Evolutionary conservation across 768 basidiomycete genomes (phyloP).

Genomic region (Hypholoma sublateritium): DNA sequence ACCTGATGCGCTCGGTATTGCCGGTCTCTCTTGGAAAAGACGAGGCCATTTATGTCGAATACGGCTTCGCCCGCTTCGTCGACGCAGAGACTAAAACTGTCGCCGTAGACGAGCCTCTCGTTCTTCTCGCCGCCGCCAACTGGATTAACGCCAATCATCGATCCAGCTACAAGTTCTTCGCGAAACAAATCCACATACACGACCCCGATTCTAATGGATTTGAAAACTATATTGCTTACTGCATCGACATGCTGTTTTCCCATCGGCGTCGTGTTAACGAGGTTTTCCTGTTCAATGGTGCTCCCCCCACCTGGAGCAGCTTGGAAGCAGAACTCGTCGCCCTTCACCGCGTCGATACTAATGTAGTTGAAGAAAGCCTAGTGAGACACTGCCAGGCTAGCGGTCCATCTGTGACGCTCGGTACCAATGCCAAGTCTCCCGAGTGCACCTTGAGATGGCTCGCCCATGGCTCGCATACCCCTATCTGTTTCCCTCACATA

Average conservation of each 20-base stretch:
- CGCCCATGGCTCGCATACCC: conserved; percentile 25
- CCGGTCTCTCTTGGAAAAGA: conserved; percentile 36
- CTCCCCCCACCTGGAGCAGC: conserved; percentile 34
- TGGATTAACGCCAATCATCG: conserved; percentile 39
- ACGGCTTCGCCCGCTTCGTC: conserved; percentile 45
- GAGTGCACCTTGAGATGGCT: conserved; percentile 36
- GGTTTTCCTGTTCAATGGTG: conserved; percentile 35
- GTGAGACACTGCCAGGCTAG: conserved; percentile 26
- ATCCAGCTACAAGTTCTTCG: conserved; percentile 37
- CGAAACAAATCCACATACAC: conserved; percentile 31
- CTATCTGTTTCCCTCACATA: conserved; percentile 40
- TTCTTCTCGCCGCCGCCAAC: conserved; percentile 39
- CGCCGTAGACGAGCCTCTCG: conserved; percentile 43
- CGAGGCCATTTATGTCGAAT: conserved; percentile 40
- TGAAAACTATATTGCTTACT: conserved; percentile 45
- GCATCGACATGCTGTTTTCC: conserved; percentile 38
- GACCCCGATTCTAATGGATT: conserved; percentile 39
- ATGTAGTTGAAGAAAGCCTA: conserved; percentile 25
- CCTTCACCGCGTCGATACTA: conserved; percentile 24
- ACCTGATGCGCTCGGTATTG: conserved; percentile 40
- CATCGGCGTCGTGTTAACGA: conserved; percentile 28
- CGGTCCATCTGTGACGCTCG: conserved; percentile 38
- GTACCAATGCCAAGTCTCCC: conserved; percentile 34
- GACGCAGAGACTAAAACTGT: conserved; percentile 37
- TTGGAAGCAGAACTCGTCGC: conserved; percentile 38